Evolutionary conservation across 2,329 filamentous ascomycete species (phyloP).

Genomic region (Scedosporium aurantiacum): DNA sequence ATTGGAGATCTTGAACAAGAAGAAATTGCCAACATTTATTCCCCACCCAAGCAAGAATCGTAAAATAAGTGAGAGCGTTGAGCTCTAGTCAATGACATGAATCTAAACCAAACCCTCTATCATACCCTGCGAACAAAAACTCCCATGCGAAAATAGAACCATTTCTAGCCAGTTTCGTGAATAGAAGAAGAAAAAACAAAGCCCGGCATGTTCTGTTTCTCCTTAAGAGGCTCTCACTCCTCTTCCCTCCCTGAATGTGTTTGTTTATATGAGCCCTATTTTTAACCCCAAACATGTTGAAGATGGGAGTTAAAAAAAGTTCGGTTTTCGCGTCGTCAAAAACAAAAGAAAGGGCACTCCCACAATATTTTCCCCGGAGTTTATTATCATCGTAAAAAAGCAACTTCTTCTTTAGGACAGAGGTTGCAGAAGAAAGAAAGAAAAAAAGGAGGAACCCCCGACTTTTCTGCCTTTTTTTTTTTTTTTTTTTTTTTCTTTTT

Average conservation of each 20-base stretch:
- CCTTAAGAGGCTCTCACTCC: background rate
- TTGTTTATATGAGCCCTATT: background rate
- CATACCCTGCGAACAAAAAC: background rate
- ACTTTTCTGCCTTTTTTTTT: too few relatives aligned
- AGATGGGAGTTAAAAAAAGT: background rate
- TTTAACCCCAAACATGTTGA: slow-evolving; percentile 1
- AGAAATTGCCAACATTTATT: background rate
- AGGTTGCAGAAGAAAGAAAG: background rate
- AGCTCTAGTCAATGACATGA: background rate
- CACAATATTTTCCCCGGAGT: background rate
- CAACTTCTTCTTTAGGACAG: too few relatives aligned
- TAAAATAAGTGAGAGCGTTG: background rate
- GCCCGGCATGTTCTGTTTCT: too few relatives aligned
- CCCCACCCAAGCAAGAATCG: background rate
- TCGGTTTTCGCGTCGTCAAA: background rate
- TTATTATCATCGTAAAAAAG: too few relatives aligned
- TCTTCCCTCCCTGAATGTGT: background rate
- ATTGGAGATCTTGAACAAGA: too few relatives aligned
- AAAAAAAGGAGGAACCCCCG: background rate
- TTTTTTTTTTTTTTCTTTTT: too few relatives aligned
- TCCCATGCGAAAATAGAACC: background rate
- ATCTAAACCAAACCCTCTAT: background rate
- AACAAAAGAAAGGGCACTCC: background rate
- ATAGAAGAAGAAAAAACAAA: background rate
- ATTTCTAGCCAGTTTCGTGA: background rate